Conservation (phyloP, 257 asterid genomes). For the Ballota nigra region DNA sequence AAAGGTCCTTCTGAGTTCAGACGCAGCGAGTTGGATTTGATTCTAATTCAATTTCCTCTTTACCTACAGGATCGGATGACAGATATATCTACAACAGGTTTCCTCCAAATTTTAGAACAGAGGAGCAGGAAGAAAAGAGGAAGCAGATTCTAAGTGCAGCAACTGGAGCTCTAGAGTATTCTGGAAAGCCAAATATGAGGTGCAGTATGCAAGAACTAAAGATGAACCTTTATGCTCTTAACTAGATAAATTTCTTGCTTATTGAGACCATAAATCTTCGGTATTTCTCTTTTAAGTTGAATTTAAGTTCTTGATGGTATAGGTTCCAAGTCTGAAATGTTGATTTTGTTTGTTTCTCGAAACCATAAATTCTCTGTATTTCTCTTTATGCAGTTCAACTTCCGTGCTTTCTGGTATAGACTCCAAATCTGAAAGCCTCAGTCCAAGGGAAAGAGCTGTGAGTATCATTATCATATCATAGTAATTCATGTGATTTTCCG, state of each 20-base stretch:
- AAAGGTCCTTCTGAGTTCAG: background rate
- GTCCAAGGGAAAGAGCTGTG: conserved; percentile 95
- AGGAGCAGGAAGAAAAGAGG: conserved; percentile 88
- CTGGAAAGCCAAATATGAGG: conserved; percentile 68
- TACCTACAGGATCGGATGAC: conserved; percentile 47
- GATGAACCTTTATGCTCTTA: conserved; percentile 22
- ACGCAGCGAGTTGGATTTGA: conserved; percentile 18
- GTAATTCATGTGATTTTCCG: conserved; percentile 14
- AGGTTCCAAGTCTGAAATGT: conserved; percentile 63
- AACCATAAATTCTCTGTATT: conserved; percentile 1
- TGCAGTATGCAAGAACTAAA: conserved; percentile 31
- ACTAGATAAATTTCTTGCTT: conserved; percentile 18
- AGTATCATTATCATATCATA: conserved; percentile 38
- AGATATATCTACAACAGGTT: conserved; percentile 73
- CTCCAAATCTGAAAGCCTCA: conserved; percentile 67
- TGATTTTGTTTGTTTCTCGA: conserved; percentile 30
- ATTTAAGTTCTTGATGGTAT: conserved; percentile 36
- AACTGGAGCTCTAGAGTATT: conserved; percentile 78
- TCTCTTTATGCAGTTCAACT: conserved; percentile 57
- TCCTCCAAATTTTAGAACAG: conserved; percentile 70
- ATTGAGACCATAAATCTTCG: background rate
- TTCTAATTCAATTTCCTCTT: conserved; percentile 14
- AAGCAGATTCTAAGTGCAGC: conserved; percentile 88
- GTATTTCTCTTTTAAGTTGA: background rate
- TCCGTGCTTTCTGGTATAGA: conserved; percentile 59